Evolutionary conservation across 306 rosid species (phyloP).

Genomic region (Glycyrrhiza uralensis): DNA sequence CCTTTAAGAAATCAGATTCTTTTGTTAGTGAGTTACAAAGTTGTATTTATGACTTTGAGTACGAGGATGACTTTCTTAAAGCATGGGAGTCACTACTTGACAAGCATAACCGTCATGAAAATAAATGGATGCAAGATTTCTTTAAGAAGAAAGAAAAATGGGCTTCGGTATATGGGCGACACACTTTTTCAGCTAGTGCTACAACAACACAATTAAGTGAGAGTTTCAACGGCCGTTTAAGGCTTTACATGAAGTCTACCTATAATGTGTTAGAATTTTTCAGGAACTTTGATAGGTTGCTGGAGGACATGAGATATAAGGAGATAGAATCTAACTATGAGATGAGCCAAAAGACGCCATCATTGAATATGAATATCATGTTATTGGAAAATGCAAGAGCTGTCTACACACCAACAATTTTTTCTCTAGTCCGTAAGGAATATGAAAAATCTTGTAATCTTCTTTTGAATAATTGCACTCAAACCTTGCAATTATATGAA

Average conservation of each 20-base stretch:
- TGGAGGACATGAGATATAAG: neutral
- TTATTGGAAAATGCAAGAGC: neutral
- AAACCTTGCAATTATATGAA: too few species aligned
- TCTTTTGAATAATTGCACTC: too few species aligned
- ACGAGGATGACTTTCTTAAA: neutral
- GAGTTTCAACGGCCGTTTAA: neutral
- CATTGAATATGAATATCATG: neutral
- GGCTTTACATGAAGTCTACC: too few species aligned
- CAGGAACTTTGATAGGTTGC: neutral
- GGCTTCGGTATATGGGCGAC: neutral
- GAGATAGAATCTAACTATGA: neutral
- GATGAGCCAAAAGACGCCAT: neutral
- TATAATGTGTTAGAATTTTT: neutral
- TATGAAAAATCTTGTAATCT: neutral
- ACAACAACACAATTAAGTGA: neutral
- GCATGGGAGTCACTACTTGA: neutral
- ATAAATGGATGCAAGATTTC: neutral
- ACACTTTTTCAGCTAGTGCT: neutral
- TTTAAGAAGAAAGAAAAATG: neutral
- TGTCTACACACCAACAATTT: neutral
- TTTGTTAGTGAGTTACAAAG: neutral
- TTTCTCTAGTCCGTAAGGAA: neutral
- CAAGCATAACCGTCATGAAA: neutral
- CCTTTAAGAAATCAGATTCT: neutral
- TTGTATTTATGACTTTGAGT: neutral